phyloP scores from a whole-genome alignment of 2,329 filamentous ascomycete genomes.

The Zelopaecilomyces penicillatus region DNA sequence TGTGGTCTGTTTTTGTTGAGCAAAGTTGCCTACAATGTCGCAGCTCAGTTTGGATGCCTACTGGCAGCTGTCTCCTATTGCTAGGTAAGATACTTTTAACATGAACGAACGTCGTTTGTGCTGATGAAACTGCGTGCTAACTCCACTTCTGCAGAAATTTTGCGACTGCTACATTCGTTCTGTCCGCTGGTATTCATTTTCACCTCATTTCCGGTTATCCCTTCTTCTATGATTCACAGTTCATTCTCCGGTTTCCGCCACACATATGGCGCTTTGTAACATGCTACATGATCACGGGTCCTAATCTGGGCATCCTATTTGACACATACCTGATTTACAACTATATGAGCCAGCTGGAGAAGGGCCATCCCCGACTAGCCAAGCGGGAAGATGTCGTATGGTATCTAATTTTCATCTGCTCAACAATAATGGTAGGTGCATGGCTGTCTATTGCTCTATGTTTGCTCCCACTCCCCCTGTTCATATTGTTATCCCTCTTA shows the following conservation, averaged over 20 bases:
- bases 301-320: constrained; percentile 47
- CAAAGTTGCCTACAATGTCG: constrained; percentile 26
- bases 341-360: constrained; percentile 69
- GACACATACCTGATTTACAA: constrained; percentile 71
- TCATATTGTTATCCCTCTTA: constrained; percentile 36
- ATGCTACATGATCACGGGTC: constrained; percentile 33
- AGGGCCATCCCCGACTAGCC: constrained; percentile 59
- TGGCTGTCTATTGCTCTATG: constrained; percentile 6
- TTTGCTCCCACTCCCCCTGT: constrained; percentile 6
- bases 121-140: neutral
- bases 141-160: constrained; percentile 49
- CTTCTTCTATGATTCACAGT: constrained; percentile 44
- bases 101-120: too few relatives aligned
- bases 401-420: constrained; percentile 67
- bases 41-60: constrained; percentile 25
- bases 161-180: constrained; percentile 50
- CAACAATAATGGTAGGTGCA: constrained; percentile 67
- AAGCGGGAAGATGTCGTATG: constrained; percentile 71
- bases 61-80: constrained; percentile 32
- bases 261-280: constrained; percentile 36
- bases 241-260: constrained; percentile 43
- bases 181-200: constrained; percentile 52
- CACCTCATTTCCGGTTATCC: constrained; percentile 40
- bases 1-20: constrained; percentile 12
- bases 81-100: constrained; percentile 26